phyloP scores from a whole-genome alignment of 1,284 basidiomycete genomes.

The Moniliophthora roreri region DNA sequence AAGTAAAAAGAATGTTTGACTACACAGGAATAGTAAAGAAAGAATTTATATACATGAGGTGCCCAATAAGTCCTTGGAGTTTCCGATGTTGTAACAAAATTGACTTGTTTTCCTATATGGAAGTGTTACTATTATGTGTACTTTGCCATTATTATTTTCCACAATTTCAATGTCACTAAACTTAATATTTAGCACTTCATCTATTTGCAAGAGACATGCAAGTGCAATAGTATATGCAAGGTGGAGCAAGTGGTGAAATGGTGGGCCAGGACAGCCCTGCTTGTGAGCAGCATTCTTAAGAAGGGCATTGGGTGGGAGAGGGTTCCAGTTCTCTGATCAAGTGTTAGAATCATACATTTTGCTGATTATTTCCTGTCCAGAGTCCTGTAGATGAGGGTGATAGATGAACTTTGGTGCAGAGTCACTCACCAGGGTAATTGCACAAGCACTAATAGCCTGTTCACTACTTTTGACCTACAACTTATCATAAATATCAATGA shows the following conservation, averaged over 20 bases:
- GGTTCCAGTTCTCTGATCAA: slow-evolving; percentile 17
- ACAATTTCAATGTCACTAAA: slow-evolving; percentile 22
- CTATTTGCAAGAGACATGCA: slow-evolving; percentile 30
- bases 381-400: neutral
- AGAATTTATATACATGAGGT: too few relatives aligned
- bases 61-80: too few relatives aligned
- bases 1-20: too few relatives aligned
- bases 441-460: slow-evolving; percentile 26
- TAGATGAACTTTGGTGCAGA: neutral
- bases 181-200: slow-evolving; percentile 32
- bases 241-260: slow-evolving; percentile 21
- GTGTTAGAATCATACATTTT: slow-evolving; percentile 25
- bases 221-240: slow-evolving; percentile 29
- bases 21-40: too few relatives aligned
- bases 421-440: slow-evolving; percentile 29
- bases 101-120: too few relatives aligned
- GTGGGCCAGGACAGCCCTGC: slow-evolving; percentile 25
- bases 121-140: too few relatives aligned
- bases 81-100: too few relatives aligned
- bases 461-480: slow-evolving; percentile 25
- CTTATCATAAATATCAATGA: too few relatives aligned
- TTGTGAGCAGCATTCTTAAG: slow-evolving; percentile 9
- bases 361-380: slow-evolving; percentile 21
- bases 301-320: slow-evolving; percentile 8
- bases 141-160: slow-evolving; percentile 8